phyloP scores from a whole-genome alignment of 2,329 filamentous ascomycete genomes.

The Aspergillus sp. region DNA sequence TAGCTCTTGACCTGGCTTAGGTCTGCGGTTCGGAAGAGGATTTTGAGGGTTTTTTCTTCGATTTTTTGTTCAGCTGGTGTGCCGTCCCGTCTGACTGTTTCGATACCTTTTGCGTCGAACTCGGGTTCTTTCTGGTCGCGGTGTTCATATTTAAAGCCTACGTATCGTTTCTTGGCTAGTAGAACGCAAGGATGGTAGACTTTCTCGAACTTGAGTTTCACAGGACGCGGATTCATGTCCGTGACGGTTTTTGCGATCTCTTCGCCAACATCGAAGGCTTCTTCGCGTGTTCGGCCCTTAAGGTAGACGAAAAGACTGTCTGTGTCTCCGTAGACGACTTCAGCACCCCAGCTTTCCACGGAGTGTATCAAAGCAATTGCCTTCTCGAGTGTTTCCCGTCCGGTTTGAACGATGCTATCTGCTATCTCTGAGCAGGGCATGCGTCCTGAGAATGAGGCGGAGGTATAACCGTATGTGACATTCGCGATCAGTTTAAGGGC shows the following conservation, averaged over 20 bases:
- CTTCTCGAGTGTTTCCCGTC: conserved; percentile 86
- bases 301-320: conserved; percentile 90
- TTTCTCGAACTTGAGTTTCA: conserved; percentile 98
- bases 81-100: conserved; percentile 90
- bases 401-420: conserved; percentile 95
- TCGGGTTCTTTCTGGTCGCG: conserved; percentile 69
- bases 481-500: conserved; percentile 97
- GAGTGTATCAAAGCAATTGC: conserved; percentile 91
- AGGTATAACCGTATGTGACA: conserved; percentile 96
- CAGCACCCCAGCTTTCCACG: conserved; percentile 78
- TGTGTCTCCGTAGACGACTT: conserved; percentile 97
- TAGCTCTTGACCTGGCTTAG: conserved; percentile 82
- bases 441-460: conserved; percentile 88
- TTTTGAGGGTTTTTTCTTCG: conserved; percentile 80
- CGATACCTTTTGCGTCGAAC: conserved; percentile 97
- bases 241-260: conserved; percentile 88
- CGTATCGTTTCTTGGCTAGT: conserved; percentile 94
- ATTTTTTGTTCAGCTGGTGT: conserved; percentile 96
- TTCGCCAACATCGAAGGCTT: conserved; percentile 87
- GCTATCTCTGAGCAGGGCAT: conserved; percentile 99
- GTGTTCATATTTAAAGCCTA: conserved; percentile 92
- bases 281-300: conserved; percentile 74
- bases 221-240: conserved; percentile 77
- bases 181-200: conserved; percentile 94
- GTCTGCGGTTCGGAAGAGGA: conserved; percentile 85